phyloP scores from a whole-genome alignment of 192 early-diverging fungal species.

The Podila clonocystis region DNA sequence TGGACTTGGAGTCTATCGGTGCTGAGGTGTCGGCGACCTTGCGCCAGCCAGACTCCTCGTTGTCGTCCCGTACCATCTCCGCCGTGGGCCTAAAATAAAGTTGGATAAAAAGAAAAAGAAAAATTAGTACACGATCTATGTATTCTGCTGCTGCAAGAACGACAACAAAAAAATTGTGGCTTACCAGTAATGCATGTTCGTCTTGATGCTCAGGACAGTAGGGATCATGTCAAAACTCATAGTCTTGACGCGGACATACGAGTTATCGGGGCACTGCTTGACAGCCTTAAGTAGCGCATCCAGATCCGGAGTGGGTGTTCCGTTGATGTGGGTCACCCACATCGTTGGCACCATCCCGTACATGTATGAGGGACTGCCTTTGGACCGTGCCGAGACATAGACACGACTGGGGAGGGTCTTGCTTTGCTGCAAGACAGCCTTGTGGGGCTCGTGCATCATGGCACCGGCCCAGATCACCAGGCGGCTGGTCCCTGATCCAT shows the following conservation, averaged over 20 bases:
- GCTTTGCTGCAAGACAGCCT: conserved; percentile 73
- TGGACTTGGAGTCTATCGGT: background rate
- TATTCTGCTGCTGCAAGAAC: background rate
- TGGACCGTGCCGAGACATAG: conserved; percentile 62
- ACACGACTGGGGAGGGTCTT: conserved; percentile 73
- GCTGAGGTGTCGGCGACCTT: conserved; percentile 29
- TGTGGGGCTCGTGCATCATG: conserved; percentile 77
- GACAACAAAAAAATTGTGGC: background rate
- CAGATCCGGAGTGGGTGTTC: conserved; percentile 62
- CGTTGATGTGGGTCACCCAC: conserved; percentile 82
- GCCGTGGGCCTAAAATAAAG: conserved; percentile 37
- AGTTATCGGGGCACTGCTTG: conserved; percentile 64
- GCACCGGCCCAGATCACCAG: conserved; percentile 90
- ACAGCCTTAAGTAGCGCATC: conserved; percentile 72
- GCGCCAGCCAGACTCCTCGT: conserved; percentile 51
- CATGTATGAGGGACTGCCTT: conserved; percentile 72
- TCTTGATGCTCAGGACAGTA: conserved; percentile 76
- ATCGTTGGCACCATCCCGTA: conserved; percentile 72
- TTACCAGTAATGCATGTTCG: conserved; percentile 75
- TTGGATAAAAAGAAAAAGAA: background rate
- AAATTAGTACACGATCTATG: background rate
- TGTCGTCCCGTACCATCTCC: conserved; percentile 50
- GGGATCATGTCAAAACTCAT: conserved; percentile 83
- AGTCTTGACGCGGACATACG: conserved; percentile 78
- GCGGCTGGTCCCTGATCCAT: conserved; percentile 68